Evolutionary conservation across 331 rosid genomes (phyloP).

Genomic region (Phaseolus coccineus): DNA sequence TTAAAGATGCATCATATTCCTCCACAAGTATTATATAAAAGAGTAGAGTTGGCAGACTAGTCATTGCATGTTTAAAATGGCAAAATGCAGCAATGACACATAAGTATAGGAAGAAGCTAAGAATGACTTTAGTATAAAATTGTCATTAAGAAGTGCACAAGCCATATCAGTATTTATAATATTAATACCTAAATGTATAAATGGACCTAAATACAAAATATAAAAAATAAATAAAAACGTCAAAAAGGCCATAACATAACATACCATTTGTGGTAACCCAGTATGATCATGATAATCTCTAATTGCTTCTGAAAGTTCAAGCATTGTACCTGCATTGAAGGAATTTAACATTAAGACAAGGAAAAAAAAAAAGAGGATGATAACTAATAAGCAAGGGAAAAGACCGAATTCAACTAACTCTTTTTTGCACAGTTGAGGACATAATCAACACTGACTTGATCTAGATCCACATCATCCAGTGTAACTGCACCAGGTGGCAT

Average conservation of each 20-base stretch:
- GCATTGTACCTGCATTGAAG: constrained; percentile 73
- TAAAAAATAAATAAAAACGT: constrained; percentile 26
- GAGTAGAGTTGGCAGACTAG: background rate
- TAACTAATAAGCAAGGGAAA: background rate
- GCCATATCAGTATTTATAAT: constrained; percentile 15
- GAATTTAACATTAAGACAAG: constrained; percentile 25
- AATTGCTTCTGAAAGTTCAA: constrained; percentile 96
- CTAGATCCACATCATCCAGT: constrained; percentile 95
- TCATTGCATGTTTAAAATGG: constrained; percentile 19
- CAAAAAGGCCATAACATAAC: constrained; percentile 29
- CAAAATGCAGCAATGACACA: constrained; percentile 25
- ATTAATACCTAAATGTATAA: constrained; percentile 29
- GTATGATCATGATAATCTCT: constrained; percentile 94
- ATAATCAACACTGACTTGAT: constrained; percentile 97
- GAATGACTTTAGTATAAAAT: constrained; percentile 2
- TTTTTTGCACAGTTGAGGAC: constrained; percentile 87
- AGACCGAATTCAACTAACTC: constrained; percentile 53
- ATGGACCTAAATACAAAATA: constrained; percentile 18
- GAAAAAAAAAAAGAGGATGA: constrained; percentile 16
- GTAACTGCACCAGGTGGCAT: constrained; percentile 99
- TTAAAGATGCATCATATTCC: constrained; percentile 33
- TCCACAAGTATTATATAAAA: constrained; percentile 2
- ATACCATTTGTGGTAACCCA: constrained; percentile 90
- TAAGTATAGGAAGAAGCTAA: constrained; percentile 23
- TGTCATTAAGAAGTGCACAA: constrained; percentile 29